Evolutionary conservation across 768 basidiomycete species (phyloP), one percentile per base, ranked within the genome.

Genomic region (Hericium rajendrae): DNA sequence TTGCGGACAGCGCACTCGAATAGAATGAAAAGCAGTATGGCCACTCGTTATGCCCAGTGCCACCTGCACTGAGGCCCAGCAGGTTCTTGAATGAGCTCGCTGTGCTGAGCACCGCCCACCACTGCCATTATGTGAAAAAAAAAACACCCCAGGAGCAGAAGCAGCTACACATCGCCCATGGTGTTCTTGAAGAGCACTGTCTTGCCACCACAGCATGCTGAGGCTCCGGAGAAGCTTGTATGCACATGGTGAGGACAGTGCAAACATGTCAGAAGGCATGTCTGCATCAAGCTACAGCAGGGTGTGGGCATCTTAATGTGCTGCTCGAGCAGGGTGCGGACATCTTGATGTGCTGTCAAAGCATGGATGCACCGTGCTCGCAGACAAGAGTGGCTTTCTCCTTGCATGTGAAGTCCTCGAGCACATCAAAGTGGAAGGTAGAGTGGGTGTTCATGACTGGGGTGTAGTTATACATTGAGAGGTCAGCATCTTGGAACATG

Each of bases 1-100:
- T 97, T 0, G 93, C 88, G 2, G 86, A 84, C 51, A 97, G 75
- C 3, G 87, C 80, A 65, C 97, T 98, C 16, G 92, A 97, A 72
- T 98, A 98, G 74, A 98, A 99, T 0, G 95, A 97, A 73, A 98
- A 99, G 49, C 97, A 82, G n/a, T n/a, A 98, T 8, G 95, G 95
- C 65, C 93, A 77, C 18, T 57, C 63, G 24, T 57, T 61, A 24
- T 39, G 56, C 57, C 24, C 53, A 4, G 16, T 22, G 15, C 51
- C 22, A 2, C 22, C 2, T 2, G 22, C 22, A 2, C 51, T 2
- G 51, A n/a, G 1, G 16, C 16, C 24, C 4, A 59, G 59, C 12
- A 78, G 51, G 16, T 78, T 71, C 15, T 76, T 75, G 32, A 67
- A 69, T 0, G 76, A 78, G 3, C 74, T 73, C 32, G 78, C 71